Base-by-base conservation (phyloP, 163 green algal genomes). In the Chlorella variabilis region DNA sequence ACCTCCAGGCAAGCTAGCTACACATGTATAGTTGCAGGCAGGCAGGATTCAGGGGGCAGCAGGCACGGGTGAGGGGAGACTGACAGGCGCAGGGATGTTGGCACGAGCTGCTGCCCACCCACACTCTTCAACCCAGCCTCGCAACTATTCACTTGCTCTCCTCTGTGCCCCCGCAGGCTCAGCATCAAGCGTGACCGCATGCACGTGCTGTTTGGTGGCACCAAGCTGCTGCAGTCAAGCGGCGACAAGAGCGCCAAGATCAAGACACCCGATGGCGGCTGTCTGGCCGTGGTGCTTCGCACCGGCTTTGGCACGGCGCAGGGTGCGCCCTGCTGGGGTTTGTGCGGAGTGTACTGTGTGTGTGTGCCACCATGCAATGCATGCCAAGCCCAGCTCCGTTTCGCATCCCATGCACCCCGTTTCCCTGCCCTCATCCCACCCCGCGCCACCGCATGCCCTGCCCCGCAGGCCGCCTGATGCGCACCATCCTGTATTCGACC, bases 291-390 rank as follows among this genome's bases (percentile, higher is more conserved):
- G 5, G 95, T 98, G 21, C 87, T 99, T 81, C 92, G 96, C 27
- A 99, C 97, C 36, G 97, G 97, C 29, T 99, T 98, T 88, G 94
- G 97, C 82, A 99, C 96, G 4, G 92, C 92, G 29, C 97, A 99
- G 87, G 96, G 95, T 73, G 51, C 25, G 18, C 20, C 15, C 21
- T 62, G 51, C 15, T 62, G 20, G 18, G 18, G 51, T 62, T 62
- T n/a, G n/a, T n/a, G n/a, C n/a, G n/a, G n/a, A n/a, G n/a, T n/a
- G n/a, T n/a, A n/a, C n/a, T n/a, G n/a, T n/a, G n/a, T n/a, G n/a
- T n/a, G n/a, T n/a, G n/a, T n/a, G n/a, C n/a, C n/a, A n/a, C n/a
- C n/a, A n/a, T n/a, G 54, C 20, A n/a, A 15, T 29, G 15, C 15
- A 25, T n/a, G 15, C 54, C 20, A 9, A n/a, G 15, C 54, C n/a